Percentiles rank a stretch among this genome's conserved stretches.
phyloP scores from a whole-genome alignment of 2,329 filamentous ascomycete genomes.

The Exophiala phaeomuriformis region DNA sequence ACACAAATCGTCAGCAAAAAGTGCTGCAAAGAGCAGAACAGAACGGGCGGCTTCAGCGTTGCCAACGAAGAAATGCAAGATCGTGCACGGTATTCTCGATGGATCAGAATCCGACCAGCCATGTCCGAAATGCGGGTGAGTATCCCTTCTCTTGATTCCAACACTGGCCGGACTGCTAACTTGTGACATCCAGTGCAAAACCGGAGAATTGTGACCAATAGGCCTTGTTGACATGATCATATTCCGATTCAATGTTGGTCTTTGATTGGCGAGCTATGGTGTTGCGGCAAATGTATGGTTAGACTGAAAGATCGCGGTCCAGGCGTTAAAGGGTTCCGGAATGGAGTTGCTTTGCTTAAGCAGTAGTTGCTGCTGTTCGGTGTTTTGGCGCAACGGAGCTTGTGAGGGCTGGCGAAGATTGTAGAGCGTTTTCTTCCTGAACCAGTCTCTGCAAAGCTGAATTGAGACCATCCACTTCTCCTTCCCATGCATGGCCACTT shows the following conservation, averaged over 20 bases:
- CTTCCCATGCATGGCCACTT: conserved; percentile 47
- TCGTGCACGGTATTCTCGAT: conserved; percentile 25
- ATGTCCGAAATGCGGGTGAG: conserved; percentile 26
- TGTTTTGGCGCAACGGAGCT: neutral
- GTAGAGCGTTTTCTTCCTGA: conserved; percentile 33
- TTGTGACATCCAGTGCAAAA: conserved; percentile 8
- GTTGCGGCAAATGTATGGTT: conserved; percentile 3
- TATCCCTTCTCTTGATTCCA: neutral
- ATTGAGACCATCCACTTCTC: conserved; percentile 39
- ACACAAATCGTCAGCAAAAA: conserved; percentile 5
- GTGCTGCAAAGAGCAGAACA: neutral
- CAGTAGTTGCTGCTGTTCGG: neutral
- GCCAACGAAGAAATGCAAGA: conserved; percentile 19
- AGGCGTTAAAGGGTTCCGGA: neutral
- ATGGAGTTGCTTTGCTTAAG: neutral
- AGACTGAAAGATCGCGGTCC: neutral
- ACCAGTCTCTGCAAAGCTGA: conserved; percentile 37
- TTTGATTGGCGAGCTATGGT: neutral
- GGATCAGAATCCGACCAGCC: conserved; percentile 24
- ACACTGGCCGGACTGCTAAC: neutral
- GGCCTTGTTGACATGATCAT: neutral
- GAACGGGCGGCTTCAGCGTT: neutral
- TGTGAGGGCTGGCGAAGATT: neutral
- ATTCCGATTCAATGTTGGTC: neutral
- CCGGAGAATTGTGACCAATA: conserved; percentile 21